phyloP scores from a whole-genome alignment of 2,329 filamentous ascomycete species.

The Alternaria tenuissima region DNA sequence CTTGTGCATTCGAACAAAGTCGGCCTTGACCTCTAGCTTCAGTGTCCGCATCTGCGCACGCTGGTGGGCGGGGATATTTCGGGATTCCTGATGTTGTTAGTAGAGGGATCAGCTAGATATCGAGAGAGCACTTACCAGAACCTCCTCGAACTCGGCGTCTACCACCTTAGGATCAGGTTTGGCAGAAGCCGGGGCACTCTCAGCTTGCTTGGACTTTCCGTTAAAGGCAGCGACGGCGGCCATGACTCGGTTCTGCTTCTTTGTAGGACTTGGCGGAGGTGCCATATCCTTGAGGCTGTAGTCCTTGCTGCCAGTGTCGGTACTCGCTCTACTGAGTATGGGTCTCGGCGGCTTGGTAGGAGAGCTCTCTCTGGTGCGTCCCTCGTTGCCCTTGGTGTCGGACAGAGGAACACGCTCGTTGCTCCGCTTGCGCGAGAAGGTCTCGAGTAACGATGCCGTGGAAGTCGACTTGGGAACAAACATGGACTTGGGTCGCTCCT shows the following conservation, averaged over 20 bases:
- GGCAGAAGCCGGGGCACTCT: conserved; percentile 34
- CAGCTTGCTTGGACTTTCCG: conserved; percentile 57
- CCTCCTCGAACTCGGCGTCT: conserved; percentile 69
- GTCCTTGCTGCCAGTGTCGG: conserved; percentile 37
- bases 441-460: conserved; percentile 52
- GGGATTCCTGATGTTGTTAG: conserved; percentile 72
- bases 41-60: conserved; percentile 93
- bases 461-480: conserved; percentile 54
- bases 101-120: background rate
- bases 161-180: conserved; percentile 62
- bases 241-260: conserved; percentile 65
- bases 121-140: conserved; percentile 61
- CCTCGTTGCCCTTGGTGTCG: conserved; percentile 46
- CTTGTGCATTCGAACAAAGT: conserved; percentile 93
- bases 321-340: conserved; percentile 37
- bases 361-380: conserved; percentile 33
- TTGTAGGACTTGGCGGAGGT: conserved; percentile 29
- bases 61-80: conserved; percentile 94
- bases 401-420: conserved; percentile 44
- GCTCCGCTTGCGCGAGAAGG: conserved; percentile 49
- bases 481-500: conserved; percentile 62
- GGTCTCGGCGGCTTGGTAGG: conserved; percentile 32
- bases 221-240: conserved; percentile 71
- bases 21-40: conserved; percentile 89
- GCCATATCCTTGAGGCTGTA: conserved; percentile 22